Base-by-base conservation (phyloP, 2,329 filamentous ascomycete species). In the Hypoxylon sp. region DNA sequence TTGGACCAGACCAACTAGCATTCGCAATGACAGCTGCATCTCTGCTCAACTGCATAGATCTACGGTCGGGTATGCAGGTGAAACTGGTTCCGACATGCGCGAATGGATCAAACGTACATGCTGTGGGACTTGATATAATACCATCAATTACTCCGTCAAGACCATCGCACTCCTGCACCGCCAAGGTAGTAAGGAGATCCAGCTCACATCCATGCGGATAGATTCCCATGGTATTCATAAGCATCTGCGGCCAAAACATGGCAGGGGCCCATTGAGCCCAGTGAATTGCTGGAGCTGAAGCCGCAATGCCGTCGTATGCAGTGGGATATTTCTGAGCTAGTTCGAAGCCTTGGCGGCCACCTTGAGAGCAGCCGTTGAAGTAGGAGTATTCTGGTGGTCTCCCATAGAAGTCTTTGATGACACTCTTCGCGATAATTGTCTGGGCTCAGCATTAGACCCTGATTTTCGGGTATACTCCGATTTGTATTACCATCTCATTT, bases 261-360 rank as follows among this genome's bases (percentile, higher is more conserved):
- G 63, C 20, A 13, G 63, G 46, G 4, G 64, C 27, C 17, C 60
- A 67, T 37, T 70, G 50, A 6, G 61, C 70, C 68, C 64, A 74
- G 56, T 73, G 61, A 11, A 74, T 59, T 6, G 51, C 80, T 48
- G n/a, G 85, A 74, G 60, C 84, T 17, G 80, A 82, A 0, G 85
- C 86, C 0, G 87, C 73, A 13, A 88, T 82, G 2, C 87, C 87
- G 50, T 89, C 84, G 49, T 86, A 88, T 35, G 85, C 83, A 0
- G 84, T 79, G 0, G 87, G 86, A 65, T 84, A 87, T 7, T 81
- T 75, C 70, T 89, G 84, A 0, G 85, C 83, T 10, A 85, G 79
- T 71, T 85, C 84, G 25, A 87, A 77, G 6, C 86, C 87, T 74
- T 89, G 86, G 0, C 87, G 79, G 1, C 88, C 88, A 11, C 87